phyloP scores from a whole-genome alignment of 2,329 filamentous ascomycete species.

The Xylariales sp. region DNA sequence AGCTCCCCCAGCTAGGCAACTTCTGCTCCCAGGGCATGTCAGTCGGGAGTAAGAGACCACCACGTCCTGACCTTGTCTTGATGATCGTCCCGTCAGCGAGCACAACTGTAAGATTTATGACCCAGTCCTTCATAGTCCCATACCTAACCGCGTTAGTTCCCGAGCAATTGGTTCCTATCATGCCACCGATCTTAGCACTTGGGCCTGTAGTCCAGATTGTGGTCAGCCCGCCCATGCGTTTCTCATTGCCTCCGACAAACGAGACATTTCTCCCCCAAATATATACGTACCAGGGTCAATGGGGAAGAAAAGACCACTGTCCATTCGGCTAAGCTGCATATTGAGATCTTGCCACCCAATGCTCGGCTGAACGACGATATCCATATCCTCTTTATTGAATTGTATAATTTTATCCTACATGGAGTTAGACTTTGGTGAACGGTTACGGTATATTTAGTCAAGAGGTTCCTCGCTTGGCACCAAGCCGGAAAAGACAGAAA shows the following conservation, averaged over 20 bases:
- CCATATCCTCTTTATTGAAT: conserved; percentile 89
- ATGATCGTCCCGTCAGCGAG: conserved; percentile 82
- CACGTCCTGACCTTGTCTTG: conserved; percentile 65
- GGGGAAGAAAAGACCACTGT: conserved; percentile 86
- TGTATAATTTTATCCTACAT: conserved; percentile 75
- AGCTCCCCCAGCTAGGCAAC: no score
- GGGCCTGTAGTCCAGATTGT: conserved; percentile 55
- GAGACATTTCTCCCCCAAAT: neutral
- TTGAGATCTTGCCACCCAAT: conserved; percentile 95
- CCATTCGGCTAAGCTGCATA: conserved; percentile 72
- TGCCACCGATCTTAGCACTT: conserved; percentile 81
- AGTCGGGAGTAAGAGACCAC: no score
- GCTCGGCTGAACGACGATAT: conserved; percentile 89
- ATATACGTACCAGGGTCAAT: conserved; percentile 76
- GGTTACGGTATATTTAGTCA: neutral
- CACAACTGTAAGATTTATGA: conserved; percentile 84
- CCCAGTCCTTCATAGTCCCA: conserved; percentile 90
- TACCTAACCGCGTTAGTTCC: conserved; percentile 85
- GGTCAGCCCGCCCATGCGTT: conserved; percentile 52
- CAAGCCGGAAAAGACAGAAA: neutral
- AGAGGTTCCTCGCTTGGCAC: neutral
- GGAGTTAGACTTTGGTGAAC: conserved; percentile 16
- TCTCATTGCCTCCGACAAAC: neutral
- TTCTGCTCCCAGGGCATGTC: no score
- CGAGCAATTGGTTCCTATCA: conserved; percentile 83